phyloP scores from a whole-genome alignment of 768 basidiomycete species.

The Megacollybia marginata region DNA sequence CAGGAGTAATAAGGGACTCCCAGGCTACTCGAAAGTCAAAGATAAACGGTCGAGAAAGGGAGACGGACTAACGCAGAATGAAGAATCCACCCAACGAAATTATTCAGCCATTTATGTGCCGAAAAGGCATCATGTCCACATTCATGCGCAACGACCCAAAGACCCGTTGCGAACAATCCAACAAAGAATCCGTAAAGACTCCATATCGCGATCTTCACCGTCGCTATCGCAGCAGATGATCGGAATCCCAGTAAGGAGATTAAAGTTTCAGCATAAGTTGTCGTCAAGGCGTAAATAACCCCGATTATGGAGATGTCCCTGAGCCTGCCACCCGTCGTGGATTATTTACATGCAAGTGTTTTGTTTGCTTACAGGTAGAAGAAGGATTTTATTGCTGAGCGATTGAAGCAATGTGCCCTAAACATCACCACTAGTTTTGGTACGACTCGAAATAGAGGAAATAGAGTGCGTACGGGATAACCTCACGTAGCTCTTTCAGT shows the following conservation, averaged over 20 bases:
- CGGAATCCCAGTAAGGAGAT: conserved; percentile 48
- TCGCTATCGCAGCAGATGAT: conserved; percentile 52
- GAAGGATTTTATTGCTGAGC: conserved; percentile 75
- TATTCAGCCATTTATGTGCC: conserved; percentile 84
- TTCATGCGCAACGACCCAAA: conserved; percentile 94
- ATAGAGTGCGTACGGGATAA: conserved; percentile 64
- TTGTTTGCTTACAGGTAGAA: conserved; percentile 57
- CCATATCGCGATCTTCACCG: conserved; percentile 66
- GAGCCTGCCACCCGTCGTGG: conserved; percentile 30
- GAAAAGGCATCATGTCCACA: conserved; percentile 97
- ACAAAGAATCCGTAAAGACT: conserved; percentile 72
- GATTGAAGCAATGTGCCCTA: conserved; percentile 83
- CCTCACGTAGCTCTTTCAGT: conserved; percentile 78
- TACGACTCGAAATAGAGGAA: conserved; percentile 1
- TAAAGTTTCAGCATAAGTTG: conserved; percentile 56
- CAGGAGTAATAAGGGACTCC: conserved; percentile 97
- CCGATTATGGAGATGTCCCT: conserved; percentile 73
- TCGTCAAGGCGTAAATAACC: conserved; percentile 51
- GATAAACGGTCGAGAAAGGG: conserved; percentile 1
- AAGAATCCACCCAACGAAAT: conserved; percentile 85
- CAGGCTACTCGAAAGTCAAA: conserved; percentile 39
- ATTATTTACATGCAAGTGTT: background rate
- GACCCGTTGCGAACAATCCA: conserved; percentile 86
- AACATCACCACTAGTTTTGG: background rate
- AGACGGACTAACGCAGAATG: conserved; percentile 68